A percentile compares a stretch with the other conserved stretches of the same genome.
Conservation (phyloP, 1,284 basidiomycete species). For the Earliella scabrosa region DNA sequence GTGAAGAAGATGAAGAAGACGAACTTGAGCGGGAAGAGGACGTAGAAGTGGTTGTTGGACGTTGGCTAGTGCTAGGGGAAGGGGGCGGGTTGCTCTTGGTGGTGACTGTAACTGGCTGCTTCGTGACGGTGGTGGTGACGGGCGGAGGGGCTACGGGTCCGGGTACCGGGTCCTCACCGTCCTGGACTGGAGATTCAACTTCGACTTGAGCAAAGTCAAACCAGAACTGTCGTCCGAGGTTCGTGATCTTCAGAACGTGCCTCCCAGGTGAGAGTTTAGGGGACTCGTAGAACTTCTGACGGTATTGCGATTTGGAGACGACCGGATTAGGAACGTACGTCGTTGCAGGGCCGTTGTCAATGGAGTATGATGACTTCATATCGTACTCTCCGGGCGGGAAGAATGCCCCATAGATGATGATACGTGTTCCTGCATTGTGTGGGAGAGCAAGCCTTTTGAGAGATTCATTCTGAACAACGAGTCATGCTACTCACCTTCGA, state of each 20-base stretch:
- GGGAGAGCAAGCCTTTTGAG: not conserved
- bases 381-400: slow-evolving; percentile 8
- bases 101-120: not conserved
- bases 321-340: not conserved
- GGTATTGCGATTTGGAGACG: slow-evolving; percentile 4
- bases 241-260: slow-evolving; percentile 9
- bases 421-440: slow-evolving; percentile 5
- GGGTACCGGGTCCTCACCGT: not conserved
- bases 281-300: slow-evolving; percentile 7
- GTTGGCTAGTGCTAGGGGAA: too few relatives aligned
- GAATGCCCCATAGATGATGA: slow-evolving; percentile 12
- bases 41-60: not conserved
- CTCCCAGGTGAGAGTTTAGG: not conserved
- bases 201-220: slow-evolving; percentile 12
- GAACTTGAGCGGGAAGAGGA: not conserved
- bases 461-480: not conserved
- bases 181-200: not conserved
- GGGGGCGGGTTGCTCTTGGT: not conserved
- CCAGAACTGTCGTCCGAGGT: slow-evolving; percentile 14
- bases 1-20: not conserved
- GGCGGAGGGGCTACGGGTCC: not conserved
- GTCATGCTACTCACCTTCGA: slow-evolving; percentile 21
- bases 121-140: not conserved
- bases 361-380: slow-evolving; percentile 14
- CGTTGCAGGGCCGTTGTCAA: slow-evolving; percentile 1